Base-by-base conservation (phyloP, 163 green algal species). In the Prototheca cutis region DNA sequence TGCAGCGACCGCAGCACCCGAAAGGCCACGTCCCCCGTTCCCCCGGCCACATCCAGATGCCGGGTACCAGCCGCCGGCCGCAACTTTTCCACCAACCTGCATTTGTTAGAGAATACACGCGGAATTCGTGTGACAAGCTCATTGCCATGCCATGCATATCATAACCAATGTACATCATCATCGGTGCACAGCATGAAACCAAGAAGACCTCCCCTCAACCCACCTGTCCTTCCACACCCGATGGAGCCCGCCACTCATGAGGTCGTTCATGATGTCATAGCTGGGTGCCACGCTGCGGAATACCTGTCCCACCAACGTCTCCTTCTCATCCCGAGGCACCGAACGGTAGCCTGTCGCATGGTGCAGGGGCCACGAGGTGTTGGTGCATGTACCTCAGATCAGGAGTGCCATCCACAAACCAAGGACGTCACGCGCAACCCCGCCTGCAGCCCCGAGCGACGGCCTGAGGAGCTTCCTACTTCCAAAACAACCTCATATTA, bases 181-280 rank as follows among this genome's bases (percentile, higher is more conserved):
- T 45, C 36, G 13, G 13, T 1, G 13, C 36, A 45, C 13, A 45
- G 36, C 36, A 45, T 10, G 36, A 21, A 51, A 19, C 10, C 42
- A 51, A 51, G 17, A 8, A 13, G 19, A 15, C 21, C 33, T 53
- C 30, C 18, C 7, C 3, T 40, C 25, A 48, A 7, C 40, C 40
- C 34, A 79, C 51, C 72, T 66, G 67, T 93, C 85, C 62, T 96
- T 95, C 90, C 90, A 96, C 24, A 95, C 48, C 2, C 89, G 77
- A 63, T 97, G 90, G 67, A 97, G 49, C 15, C 90, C 90, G 1
- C 70, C 87, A 59, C 87, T 96, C 93, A 99, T 99, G 17, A 97
- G 65, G 73, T 99, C 93, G 59, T 99, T 99, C 93, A 99, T 99
- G 5, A 95, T 53, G 65, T 99, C 93, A 53, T 99, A 99, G 17